Evolutionary conservation across 331 rosid genomes (phyloP), one percentile per base, ranked within the genome.

Genomic region (Cydonia oblonga): DNA sequence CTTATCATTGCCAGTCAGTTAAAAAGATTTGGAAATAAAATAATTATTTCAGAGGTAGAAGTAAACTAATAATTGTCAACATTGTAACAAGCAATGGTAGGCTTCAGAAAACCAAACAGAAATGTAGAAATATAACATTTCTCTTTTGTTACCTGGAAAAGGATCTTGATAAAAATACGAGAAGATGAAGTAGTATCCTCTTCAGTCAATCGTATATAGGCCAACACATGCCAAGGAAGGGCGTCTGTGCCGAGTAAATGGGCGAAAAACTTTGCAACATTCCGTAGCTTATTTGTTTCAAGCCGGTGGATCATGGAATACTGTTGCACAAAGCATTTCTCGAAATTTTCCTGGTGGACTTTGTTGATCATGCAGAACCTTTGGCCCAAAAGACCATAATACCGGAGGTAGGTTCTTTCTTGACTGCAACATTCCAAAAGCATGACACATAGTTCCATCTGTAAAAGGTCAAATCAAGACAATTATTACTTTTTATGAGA

Each of bases 391-490:
- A 93, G 97, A 81, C 97, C 98, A 77, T 93, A 93, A 78, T 91
- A 91, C 52, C 97, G 81, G 28, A 87, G 96, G 75, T 93, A 93
- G 62, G 98, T 91, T 84, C 97, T 85, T 83, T 91, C 98, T 86
- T 93, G 97, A 72, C 97, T 93, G 89, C 98, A 93, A 81, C 98
- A 93, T 83, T 93, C 96, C 89, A 91, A 77, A 80, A 93, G 90
- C 96, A 93, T 89, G 78, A 86, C 78, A 56, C 97, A 91, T 62
- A 91, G 49, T 76, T 91, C 96, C 95, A 93, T 93, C 97, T 93
- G 87, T 76, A 81, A 75, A 49, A 75, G 23, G 54, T 62, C 71
- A 70, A 64, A 40, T 30, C 73, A 73, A 70, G 25, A 68, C 14
- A 42, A 22, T 51, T 71, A 9, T 6, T 38, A 6, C 2, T 6